Evolutionary conservation across 2,329 filamentous ascomycete species (phyloP).

Genomic region (Trichoderma citrinoviride): DNA sequence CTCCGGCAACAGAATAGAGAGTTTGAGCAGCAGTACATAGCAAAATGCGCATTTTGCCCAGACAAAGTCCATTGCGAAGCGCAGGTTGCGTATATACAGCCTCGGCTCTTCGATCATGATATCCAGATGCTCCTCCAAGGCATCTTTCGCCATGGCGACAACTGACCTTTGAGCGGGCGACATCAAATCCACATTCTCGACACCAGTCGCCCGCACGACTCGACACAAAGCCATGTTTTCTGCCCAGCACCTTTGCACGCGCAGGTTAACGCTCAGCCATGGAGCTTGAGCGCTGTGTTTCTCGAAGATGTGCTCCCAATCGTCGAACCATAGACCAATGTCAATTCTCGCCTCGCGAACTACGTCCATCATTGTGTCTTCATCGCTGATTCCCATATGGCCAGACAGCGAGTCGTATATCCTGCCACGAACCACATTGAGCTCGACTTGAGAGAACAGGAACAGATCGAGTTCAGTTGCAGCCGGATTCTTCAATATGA

Average conservation of each 20-base stretch:
- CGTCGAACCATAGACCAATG: conserved; percentile 48
- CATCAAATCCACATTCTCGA: conserved; percentile 42
- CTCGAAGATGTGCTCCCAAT: conserved; percentile 33
- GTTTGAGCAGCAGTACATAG: conserved; percentile 53
- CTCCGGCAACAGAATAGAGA: conserved; percentile 49
- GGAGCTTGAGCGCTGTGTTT: conserved; percentile 25
- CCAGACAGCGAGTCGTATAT: conserved; percentile 38
- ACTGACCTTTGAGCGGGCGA: conserved; percentile 46
- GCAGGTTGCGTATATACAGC: conserved; percentile 49
- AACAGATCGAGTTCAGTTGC: conserved; percentile 49
- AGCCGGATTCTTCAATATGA: conserved; percentile 42
- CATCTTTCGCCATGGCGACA: conserved; percentile 48
- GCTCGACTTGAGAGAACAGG: conserved; percentile 51
- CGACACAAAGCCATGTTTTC: conserved; percentile 52
- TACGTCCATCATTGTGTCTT: conserved; percentile 37
- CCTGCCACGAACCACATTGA: conserved; percentile 34
- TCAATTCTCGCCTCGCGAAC: conserved; percentile 47
- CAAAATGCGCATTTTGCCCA: conserved; percentile 59
- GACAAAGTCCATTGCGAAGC: conserved; percentile 56
- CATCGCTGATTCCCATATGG: conserved; percentile 30
- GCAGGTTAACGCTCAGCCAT: conserved; percentile 45
- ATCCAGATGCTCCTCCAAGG: conserved; percentile 49
- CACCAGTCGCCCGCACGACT: conserved; percentile 42
- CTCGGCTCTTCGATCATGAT: conserved; percentile 46
- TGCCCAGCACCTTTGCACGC: conserved; percentile 53